phyloP scores from a whole-genome alignment of 805 yeast genomes.

The Saccharomycopsis fibuligera region DNA sequence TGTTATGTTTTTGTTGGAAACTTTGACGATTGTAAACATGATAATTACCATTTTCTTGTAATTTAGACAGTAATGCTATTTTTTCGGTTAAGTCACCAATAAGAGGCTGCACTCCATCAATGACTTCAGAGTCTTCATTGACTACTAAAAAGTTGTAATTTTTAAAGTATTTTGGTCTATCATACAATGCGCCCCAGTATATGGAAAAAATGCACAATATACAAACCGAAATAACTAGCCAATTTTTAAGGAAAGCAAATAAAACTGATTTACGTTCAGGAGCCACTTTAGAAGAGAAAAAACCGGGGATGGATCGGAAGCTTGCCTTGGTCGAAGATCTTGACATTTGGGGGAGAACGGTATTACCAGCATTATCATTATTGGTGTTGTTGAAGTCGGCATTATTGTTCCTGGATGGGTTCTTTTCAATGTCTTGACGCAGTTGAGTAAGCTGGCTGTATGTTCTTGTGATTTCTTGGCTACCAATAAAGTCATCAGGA shows the following conservation, averaged over 20 bases:
- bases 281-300: background rate
- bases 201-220: conserved; percentile 12
- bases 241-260: conserved; percentile 10
- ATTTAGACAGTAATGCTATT: conserved; percentile 8
- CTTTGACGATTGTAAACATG: conserved; percentile 8
- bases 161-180: conserved; percentile 19
- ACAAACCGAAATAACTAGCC: conserved; percentile 9
- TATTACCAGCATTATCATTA: no score
- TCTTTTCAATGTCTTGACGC: background rate
- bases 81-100: conserved; percentile 11
- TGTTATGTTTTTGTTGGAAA: background rate
- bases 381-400: background rate
- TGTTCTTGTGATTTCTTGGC: background rate
- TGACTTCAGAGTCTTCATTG: conserved; percentile 20
- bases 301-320: background rate
- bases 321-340: background rate
- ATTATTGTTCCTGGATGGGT: background rate
- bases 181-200: conserved; percentile 27
- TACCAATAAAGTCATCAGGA: background rate
- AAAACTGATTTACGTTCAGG: background rate
- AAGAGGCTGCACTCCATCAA: conserved; percentile 9
- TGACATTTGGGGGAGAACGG: background rate
- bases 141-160: conserved; percentile 24
- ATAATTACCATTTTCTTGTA: conserved; percentile 22
- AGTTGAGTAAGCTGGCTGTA: background rate